Percentiles rank a stretch among this genome's conserved stretches.
phyloP scores from a whole-genome alignment of 169 alveolate species.

The Cryptosporidium bovis region DNA sequence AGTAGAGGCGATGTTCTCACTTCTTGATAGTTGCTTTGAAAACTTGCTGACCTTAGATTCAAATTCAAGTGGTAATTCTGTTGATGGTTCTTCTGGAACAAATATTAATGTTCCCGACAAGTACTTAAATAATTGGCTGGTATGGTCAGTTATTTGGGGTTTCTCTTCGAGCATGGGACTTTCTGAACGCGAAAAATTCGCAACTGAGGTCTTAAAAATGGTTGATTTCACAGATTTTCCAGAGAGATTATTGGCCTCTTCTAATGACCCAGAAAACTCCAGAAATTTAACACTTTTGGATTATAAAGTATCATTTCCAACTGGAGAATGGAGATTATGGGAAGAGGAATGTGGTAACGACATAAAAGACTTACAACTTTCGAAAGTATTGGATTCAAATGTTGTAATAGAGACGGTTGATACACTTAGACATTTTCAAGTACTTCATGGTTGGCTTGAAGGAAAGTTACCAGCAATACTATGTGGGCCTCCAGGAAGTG shows the following conservation, averaged over 20 bases:
- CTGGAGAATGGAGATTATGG: slow-evolving; percentile 94
- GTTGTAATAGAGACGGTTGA: slow-evolving; percentile 96
- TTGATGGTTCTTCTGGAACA: neutral
- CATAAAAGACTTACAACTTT: neutral
- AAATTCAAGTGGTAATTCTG: neutral
- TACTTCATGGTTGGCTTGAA: slow-evolving; percentile 94
- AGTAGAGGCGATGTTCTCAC: slow-evolving; percentile 89
- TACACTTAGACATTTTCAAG: slow-evolving; percentile 95
- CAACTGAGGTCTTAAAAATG: neutral
- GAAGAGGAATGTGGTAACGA: slow-evolving; percentile 77
- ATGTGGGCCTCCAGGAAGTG: slow-evolving; percentile 99
- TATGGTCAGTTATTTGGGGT: slow-evolving; percentile 67
- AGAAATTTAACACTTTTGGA: slow-evolving; percentile 86
- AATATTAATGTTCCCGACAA: neutral
- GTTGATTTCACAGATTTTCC: slow-evolving; percentile 64
- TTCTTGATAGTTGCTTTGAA: slow-evolving; percentile 80
- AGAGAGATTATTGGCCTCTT: neutral
- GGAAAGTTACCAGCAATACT: slow-evolving; percentile 95
- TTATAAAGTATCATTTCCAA: slow-evolving; percentile 92
- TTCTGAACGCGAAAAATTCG: slow-evolving; percentile 26
- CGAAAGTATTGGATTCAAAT: slow-evolving; percentile 93
- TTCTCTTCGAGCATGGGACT: slow-evolving; percentile 74
- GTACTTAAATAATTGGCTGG: slow-evolving; percentile 13
- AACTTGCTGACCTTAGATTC: neutral
- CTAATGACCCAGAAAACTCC: slow-evolving; percentile 70